Percentiles rank a stretch among this genome's conserved stretches.
These are phyloP conservation scores for Avena atlantica DNA, from an alignment of 176 grass and related monocot species.

Conservation along the genomic window DNA sequence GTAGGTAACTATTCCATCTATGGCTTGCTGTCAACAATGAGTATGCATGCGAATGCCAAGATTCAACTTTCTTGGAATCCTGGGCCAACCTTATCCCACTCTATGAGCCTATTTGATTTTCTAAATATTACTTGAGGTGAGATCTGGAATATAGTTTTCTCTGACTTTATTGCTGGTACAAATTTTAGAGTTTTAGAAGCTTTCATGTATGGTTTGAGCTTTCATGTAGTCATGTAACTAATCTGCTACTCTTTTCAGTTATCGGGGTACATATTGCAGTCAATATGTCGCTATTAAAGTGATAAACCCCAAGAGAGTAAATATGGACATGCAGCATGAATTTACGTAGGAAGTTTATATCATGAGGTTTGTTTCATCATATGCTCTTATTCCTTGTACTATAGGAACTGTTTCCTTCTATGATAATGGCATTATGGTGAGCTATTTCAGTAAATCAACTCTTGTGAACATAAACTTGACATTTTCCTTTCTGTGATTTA, in stretches of 20 bases:
- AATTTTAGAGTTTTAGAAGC: too few relatives aligned
- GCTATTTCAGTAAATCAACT: background rate
- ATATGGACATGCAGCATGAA: constrained; percentile 85
- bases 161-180: too few relatives aligned
- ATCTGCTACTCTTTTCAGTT: constrained; percentile 57
- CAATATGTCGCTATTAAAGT: constrained; percentile 99
- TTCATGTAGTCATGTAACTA: constrained; percentile 7
- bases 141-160: too few relatives aligned
- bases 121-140: too few relatives aligned
- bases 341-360: constrained; percentile 99
- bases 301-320: constrained; percentile 88
- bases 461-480: constrained; percentile 2
- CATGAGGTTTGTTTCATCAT: constrained; percentile 69
- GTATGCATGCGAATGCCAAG: too few relatives aligned
- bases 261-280: constrained; percentile 80
- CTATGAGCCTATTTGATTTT: too few relatives aligned
- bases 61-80: too few relatives aligned
- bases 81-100: too few relatives aligned
- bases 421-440: background rate
- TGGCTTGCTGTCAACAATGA: too few relatives aligned
- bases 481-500: constrained; percentile 1
- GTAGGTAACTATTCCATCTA: too few relatives aligned
- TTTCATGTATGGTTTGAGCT: background rate
- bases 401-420: background rate
- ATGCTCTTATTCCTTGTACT: constrained; percentile 21